These are phyloP conservation scores for Boeremia lycopersici DNA, from an alignment of 2,329 filamentous ascomycete species.

Conservation along the genomic window DNA sequence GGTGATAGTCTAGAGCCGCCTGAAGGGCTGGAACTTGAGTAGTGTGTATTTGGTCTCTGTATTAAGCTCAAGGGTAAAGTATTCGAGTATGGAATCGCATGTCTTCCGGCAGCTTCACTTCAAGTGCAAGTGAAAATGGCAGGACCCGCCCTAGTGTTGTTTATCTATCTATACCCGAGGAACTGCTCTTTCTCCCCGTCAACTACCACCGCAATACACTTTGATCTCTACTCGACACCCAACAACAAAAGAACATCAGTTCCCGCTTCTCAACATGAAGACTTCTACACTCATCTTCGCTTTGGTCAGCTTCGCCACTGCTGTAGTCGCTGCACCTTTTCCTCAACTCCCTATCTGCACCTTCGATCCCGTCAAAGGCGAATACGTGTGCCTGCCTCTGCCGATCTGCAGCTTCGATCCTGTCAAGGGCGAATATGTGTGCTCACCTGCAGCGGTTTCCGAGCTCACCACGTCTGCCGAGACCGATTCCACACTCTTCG, in stretches of 20 bases:
- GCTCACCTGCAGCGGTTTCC: not conserved
- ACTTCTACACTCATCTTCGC: conserved; percentile 46
- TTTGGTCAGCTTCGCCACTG: not conserved
- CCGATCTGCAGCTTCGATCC: not conserved
- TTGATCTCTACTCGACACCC: not conserved
- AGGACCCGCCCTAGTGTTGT: no score
- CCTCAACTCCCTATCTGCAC: not conserved
- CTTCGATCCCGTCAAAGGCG: not conserved
- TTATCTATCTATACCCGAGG: no score
- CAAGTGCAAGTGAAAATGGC: no score
- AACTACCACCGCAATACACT: not conserved
- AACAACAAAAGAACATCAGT: no score
- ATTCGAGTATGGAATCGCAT: no score
- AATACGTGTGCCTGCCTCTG: not conserved
- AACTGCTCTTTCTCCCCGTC: not conserved
- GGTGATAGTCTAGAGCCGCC: no score
- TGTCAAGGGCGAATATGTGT: conserved; percentile 1
- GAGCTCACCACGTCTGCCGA: not conserved
- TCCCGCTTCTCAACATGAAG: conserved; percentile 24
- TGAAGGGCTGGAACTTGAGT: no score
- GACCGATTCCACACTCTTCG: not conserved
- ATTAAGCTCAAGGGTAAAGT: no score
- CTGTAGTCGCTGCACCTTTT: not conserved
- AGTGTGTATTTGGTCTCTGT: no score
- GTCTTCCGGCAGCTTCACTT: no score